Base-by-base conservation (phyloP, 192 early-diverging fungal genomes). In the Piromyces sp. region DNA sequence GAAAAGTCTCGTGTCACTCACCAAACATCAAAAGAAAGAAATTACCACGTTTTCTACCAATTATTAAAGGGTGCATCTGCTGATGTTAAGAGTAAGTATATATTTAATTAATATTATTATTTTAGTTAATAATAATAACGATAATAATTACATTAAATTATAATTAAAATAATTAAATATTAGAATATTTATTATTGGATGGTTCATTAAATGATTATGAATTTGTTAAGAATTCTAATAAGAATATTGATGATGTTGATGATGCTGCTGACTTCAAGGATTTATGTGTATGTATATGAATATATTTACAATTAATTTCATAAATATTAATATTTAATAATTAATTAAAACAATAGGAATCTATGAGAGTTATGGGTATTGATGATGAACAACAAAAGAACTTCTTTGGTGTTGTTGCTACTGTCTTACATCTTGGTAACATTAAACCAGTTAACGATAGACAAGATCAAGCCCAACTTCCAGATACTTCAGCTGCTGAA, bases 1-100 rank as follows among this genome's bases (percentile, higher is more conserved):
- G 97, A 99, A 86, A 99, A 98, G 86, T 97, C 97, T 19, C 90
- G 97, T 37, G 96, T 99, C 2, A 96, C 96, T 17, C 93, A 93
- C 83, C 97, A 97, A 86, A 94, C 95, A 7, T 83, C 91, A 16
- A 93, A 94, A 79, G 97, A 99, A 87, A 88, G 97, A 84, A 98
- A 96, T 85, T 99, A 97, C 83, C 97, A 99, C 84, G 89, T 99
- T 29, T 99, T 98, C 86, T 99, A 99, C 87, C 97, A 99, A 87
- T 87, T 99, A n/a, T 87, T 99, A 85, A 95, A 93, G 83, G 95
- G 95, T 26, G 95, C 93, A 19, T 83, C 90, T 13, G 83, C 88
- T 30, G 92, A 92, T 38, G 83, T 93, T 28, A 95, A 94, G 85
- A 84, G 92, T 94, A 88, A 31, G 85, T 79, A 30, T n/a, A 30